These are phyloP conservation scores for Huntiella omanensis DNA, from an alignment of 2,329 filamentous ascomycete genomes.

Conservation along the genomic window DNA sequence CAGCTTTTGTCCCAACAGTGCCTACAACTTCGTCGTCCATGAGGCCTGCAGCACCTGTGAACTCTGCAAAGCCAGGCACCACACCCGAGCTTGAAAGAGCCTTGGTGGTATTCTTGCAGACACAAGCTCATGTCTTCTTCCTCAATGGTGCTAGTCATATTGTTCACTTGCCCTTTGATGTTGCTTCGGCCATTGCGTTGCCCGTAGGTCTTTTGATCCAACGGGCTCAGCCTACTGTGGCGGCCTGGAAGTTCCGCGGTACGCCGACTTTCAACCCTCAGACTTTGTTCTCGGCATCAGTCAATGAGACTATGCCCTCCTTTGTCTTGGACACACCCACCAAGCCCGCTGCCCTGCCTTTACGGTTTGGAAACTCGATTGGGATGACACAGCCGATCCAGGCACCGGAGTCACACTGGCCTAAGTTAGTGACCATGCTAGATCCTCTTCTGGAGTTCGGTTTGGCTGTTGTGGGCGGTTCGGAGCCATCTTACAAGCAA, in stretches of 20 bases:
- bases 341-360: conserved; percentile 33
- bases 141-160: conserved; percentile 74
- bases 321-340: conserved; percentile 40
- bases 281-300: conserved; percentile 45
- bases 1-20: background rate
- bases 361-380: conserved; percentile 32
- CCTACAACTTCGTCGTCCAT: background rate
- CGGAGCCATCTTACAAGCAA: conserved; percentile 21
- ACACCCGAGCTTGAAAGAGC: conserved; percentile 28
- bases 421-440: conserved; percentile 63
- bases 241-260: conserved; percentile 29
- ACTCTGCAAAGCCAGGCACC: background rate
- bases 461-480: conserved; percentile 45
- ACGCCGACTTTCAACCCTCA: conserved; percentile 48
- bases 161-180: conserved; percentile 84
- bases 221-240: conserved; percentile 21
- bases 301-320: conserved; percentile 13
- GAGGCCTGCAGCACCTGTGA: conserved; percentile 1
- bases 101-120: conserved; percentile 77
- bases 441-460: conserved; percentile 77
- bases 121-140: conserved; percentile 86
- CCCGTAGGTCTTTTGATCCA: conserved; percentile 74
- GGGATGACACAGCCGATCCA: conserved; percentile 39
- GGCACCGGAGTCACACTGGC: conserved; percentile 41
- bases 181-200: conserved; percentile 68